These are phyloP conservation scores for Populus hybrid DNA, from an alignment of 441 rosid species.

Conservation along the genomic window DNA sequence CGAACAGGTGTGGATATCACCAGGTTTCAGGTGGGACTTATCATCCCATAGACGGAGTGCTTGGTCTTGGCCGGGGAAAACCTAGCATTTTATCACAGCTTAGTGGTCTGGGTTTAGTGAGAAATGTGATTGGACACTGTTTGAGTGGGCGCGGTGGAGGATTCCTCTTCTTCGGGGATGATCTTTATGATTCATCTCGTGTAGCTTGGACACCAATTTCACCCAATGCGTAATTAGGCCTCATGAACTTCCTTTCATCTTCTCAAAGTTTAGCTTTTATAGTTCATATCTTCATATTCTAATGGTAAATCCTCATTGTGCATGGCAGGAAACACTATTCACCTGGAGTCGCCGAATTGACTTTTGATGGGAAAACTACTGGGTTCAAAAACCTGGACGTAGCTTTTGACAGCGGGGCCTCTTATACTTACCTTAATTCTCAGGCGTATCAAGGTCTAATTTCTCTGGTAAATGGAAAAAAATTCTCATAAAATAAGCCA, in stretches of 20 bases:
- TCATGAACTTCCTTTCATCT: background rate
- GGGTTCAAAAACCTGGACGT: conserved; percentile 44
- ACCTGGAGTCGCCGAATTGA: conserved; percentile 65
- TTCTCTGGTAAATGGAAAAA: conserved; percentile 39
- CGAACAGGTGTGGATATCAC: conserved; percentile 82
- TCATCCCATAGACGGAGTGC: conserved; percentile 85
- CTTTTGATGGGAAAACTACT: conserved; percentile 51
- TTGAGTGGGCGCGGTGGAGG: conserved; percentile 84
- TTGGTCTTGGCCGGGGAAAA: conserved; percentile 89
- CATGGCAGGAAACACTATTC: conserved; percentile 61
- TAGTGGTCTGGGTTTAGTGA: conserved; percentile 54
- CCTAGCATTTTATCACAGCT: conserved; percentile 82
- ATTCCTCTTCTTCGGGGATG: conserved; percentile 83
- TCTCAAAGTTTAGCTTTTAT: background rate
- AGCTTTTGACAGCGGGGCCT: conserved; percentile 77
- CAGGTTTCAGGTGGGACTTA: conserved; percentile 56
- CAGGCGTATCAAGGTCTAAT: conserved; percentile 52
- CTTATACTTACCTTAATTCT: conserved; percentile 63
- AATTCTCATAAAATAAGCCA: background rate
- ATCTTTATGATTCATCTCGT: conserved; percentile 59
- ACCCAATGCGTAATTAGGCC: conserved; percentile 45
- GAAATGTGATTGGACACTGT: conserved; percentile 88
- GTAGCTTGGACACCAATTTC: conserved; percentile 78
- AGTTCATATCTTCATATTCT: background rate
- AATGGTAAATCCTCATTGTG: background rate